Evolutionary conservation across 495 filamentous ascomycete species (phyloP), one percentile per base, ranked within the genome.

Genomic region (Endocarpon pusillum): DNA sequence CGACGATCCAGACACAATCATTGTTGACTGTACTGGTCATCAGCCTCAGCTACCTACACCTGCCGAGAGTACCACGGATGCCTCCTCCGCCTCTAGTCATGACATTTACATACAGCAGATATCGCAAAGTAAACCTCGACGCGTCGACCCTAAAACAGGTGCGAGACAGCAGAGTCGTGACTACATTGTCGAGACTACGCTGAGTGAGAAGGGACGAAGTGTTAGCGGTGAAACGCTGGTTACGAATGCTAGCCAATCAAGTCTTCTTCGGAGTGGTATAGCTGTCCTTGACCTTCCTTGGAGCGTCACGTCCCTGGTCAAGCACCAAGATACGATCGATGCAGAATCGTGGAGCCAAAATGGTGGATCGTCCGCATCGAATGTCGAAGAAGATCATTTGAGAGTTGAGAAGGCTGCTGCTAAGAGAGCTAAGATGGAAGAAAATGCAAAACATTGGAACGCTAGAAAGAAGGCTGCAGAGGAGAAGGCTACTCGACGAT

Each of bases 321-420:
- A 42, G 35, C 49, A 52, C 26, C 41, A 48, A 39, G 44, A 48
- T 17, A 57, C 57, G 11, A 37, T 49, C 5, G 58, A 56, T 17
- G 46, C 57, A 9, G 39, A 53, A 49, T 36, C 42, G 38, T 50
- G 48, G 45, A 32, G 57, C 51, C 8, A 31, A 5, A 14, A 14
- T 14, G 7, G 4, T 6, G 28, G 12, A 15, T 39, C 32, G 67
- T 55, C 21, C 62, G 52, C 44, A 51, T 36, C 38, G 60, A 46
- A 47, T 48, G 2, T 37, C 62, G 5, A 44, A 58, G 8, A 40
- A 42, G n/a, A n/a, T n/a, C n/a, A n/a, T n/a, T n/a, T n/a, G n/a
- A 36, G 71, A 53, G 54, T 57, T 59, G 41, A 58, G 51, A 40
- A 46, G 54, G 58, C 34, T 50, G 57, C 47, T 59, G 62, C 53